phyloP scores from a whole-genome alignment of 306 rosid genomes.

The Citrullus amarus region DNA sequence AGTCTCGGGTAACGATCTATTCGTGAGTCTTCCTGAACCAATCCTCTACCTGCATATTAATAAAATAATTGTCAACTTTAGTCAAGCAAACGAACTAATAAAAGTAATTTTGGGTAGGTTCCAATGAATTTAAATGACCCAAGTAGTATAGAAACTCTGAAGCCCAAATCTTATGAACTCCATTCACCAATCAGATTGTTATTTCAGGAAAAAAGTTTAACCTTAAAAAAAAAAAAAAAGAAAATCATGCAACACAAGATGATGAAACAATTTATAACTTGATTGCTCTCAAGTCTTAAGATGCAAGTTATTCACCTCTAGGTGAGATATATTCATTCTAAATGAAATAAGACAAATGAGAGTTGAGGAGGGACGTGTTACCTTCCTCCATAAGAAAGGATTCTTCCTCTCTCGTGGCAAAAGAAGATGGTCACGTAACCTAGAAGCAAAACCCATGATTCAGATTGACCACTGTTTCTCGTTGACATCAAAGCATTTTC shows the following conservation, averaged over 20 bases:
- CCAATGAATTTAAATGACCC: neutral
- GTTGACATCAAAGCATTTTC: conserved; percentile 69
- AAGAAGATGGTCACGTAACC: conserved; percentile 86
- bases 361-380: conserved; percentile 12
- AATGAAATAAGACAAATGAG: neutral
- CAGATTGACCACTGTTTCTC: conserved; percentile 40
- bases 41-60: conserved; percentile 55
- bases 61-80: neutral
- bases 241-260: neutral
- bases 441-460: conserved; percentile 81
- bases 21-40: conserved; percentile 85
- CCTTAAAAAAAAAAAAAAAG: neutral
- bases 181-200: neutral
- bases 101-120: neutral
- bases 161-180: neutral
- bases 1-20: conserved; percentile 74
- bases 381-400: conserved; percentile 73
- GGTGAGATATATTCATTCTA: neutral
- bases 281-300: neutral
- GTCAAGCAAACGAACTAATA: neutral
- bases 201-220: neutral
- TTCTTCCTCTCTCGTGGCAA: conserved; percentile 78
- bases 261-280: neutral
- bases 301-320: neutral
- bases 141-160: neutral